Evolutionary conservation across 441 rosid genomes (phyloP).

Genomic region (Biscutella laevigata): DNA sequence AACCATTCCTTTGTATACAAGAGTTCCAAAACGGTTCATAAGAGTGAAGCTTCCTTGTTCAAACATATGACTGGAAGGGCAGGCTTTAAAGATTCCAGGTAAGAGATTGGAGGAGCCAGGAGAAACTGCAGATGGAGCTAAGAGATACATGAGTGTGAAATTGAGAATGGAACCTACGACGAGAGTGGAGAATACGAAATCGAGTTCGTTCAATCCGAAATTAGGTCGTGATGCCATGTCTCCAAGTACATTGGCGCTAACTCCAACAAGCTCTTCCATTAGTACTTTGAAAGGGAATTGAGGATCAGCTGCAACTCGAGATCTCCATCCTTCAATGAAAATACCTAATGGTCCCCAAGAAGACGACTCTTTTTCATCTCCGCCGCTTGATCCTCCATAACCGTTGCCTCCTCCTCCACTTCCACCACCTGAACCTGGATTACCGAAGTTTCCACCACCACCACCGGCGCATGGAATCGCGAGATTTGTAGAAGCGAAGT

Average conservation of each 20-base stretch:
- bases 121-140: conserved; percentile 51
- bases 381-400: conserved; percentile 29
- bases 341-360: conserved; percentile 47
- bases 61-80: conserved; percentile 74
- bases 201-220: conserved; percentile 88
- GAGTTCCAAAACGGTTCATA: conserved; percentile 41
- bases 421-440: conserved; percentile 22
- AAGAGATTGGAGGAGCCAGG: conserved; percentile 22
- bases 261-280: conserved; percentile 91
- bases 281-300: conserved; percentile 90
- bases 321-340: conserved; percentile 63
- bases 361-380: conserved; percentile 19
- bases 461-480: conserved; percentile 9
- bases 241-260: conserved; percentile 72
- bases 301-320: conserved; percentile 84
- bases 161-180: conserved; percentile 82
- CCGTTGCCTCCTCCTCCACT: conserved; percentile 25
- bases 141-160: conserved; percentile 84
- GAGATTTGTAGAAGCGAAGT: conserved; percentile 5
- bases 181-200: conserved; percentile 84
- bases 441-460: conserved; percentile 17
- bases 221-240: conserved; percentile 98
- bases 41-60: conserved; percentile 49
- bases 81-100: conserved; percentile 49
- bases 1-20: conserved; percentile 27